These are phyloP conservation scores for Viola pubescens DNA, from an alignment of 441 rosid genomes.

Conservation along the genomic window DNA sequence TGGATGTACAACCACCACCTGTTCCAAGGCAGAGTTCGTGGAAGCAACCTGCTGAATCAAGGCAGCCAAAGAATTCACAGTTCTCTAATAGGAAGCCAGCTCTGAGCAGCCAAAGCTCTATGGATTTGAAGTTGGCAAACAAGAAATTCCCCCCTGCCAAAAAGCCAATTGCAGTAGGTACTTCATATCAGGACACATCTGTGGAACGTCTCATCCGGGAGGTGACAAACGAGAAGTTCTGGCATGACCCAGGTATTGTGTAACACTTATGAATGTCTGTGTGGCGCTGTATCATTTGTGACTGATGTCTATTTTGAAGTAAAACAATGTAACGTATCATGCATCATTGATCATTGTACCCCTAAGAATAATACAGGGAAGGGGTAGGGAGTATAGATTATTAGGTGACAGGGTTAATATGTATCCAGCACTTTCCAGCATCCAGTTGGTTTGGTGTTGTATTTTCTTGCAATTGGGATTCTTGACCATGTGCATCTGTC, in stretches of 20 bases:
- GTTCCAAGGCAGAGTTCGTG: conserved; percentile 75
- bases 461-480: not conserved
- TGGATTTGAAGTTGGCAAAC: conserved; percentile 56
- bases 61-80: conserved; percentile 44
- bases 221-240: conserved; percentile 87
- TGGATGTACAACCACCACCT: conserved; percentile 43
- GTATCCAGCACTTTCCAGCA: not conserved
- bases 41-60: conserved; percentile 67
- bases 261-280: conserved; percentile 1
- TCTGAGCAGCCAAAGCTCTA: conserved; percentile 41
- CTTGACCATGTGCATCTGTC: not conserved
- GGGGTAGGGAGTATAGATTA: not conserved
- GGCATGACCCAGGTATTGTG: conserved; percentile 89
- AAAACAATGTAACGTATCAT: not conserved
- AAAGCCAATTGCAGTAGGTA: conserved; percentile 37
- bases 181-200: conserved; percentile 80
- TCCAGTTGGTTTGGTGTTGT: not conserved
- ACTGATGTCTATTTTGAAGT: not conserved
- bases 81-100: conserved; percentile 50
- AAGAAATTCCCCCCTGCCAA: conserved; percentile 63
- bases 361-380: not conserved
- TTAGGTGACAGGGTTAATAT: conserved; percentile 4
- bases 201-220: conserved; percentile 97
- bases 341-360: not conserved
- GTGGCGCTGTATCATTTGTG: not conserved